Percentiles rank a stretch among this genome's conserved stretches.
These are phyloP conservation scores for Cynara cardunculus DNA, from an alignment of 129 eudicot species.

Conservation along the genomic window DNA sequence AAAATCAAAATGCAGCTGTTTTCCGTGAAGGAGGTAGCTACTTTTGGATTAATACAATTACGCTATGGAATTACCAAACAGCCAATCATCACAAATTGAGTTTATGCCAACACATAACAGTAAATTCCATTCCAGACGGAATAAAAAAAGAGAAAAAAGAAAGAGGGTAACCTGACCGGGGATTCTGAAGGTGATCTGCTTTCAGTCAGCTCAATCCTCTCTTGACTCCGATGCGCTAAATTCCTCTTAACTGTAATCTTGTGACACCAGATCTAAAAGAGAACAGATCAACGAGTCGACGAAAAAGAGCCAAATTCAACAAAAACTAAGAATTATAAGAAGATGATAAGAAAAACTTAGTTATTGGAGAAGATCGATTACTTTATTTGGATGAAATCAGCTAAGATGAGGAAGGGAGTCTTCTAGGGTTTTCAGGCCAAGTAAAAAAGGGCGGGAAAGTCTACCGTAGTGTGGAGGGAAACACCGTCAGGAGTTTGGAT, in stretches of 20 bases:
- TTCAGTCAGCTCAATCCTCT: neutral
- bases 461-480: constrained; percentile 21
- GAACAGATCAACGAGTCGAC: neutral
- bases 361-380: neutral
- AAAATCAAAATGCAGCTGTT: neutral
- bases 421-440: constrained; percentile 19
- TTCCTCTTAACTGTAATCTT: constrained; percentile 1
- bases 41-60: neutral
- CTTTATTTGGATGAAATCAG: neutral
- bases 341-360: neutral
- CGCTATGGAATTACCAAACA: neutral
- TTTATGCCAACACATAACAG: neutral
- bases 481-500: neutral
- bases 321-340: neutral
- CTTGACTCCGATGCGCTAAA: neutral
- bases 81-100: constrained; percentile 2
- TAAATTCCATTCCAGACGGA: neutral
- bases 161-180: neutral
- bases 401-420: neutral
- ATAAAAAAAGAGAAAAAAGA: neutral
- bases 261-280: constrained; percentile 6
- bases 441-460: constrained; percentile 27
- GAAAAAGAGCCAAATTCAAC: neutral
- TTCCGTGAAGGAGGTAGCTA: neutral
- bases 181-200: neutral